Percentiles rank a stretch among this genome's conserved stretches.
Evolutionary conservation across 768 basidiomycete species (phyloP).

Genomic region (Pleurotus eryngii): DNA sequence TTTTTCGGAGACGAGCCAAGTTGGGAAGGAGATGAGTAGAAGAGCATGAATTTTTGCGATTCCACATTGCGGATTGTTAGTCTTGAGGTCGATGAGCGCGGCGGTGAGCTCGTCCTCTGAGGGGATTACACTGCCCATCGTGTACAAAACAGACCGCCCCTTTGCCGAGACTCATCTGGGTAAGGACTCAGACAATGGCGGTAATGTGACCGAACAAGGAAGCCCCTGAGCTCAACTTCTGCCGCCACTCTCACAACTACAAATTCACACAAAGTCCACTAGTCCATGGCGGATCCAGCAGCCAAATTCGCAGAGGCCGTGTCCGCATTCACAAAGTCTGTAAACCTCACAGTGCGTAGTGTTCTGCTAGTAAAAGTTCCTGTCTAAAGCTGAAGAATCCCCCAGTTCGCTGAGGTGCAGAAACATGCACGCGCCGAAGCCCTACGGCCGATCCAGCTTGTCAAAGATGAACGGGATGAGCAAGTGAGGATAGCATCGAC

Average conservation of each 20-base stretch:
- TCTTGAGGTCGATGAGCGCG: conserved; percentile 53
- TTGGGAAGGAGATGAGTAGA: conserved; percentile 54
- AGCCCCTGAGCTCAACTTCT: background rate
- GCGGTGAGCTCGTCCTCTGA: conserved; percentile 59
- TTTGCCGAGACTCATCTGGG: too few species aligned
- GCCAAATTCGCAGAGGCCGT: conserved; percentile 19
- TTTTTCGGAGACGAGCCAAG: conserved; percentile 84
- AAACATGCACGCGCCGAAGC: conserved; percentile 53
- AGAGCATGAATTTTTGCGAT: conserved; percentile 68
- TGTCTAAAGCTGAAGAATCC: background rate
- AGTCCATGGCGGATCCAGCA: conserved; percentile 12
- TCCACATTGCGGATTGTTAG: conserved; percentile 60
- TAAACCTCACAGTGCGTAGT: conserved; percentile 20
- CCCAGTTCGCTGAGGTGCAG: conserved; percentile 53
- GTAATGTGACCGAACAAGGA: background rate
- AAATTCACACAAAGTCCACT: background rate
- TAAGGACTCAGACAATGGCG: too few species aligned
- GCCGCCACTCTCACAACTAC: background rate
- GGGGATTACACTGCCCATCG: conserved; percentile 27
- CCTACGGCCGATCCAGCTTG: conserved; percentile 39
- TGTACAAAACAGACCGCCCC: background rate
- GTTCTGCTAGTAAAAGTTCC: background rate
- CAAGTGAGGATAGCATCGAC: conserved; percentile 43
- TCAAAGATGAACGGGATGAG: conserved; percentile 28
- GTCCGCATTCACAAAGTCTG: conserved; percentile 19